phyloP scores from a whole-genome alignment of 306 rosid species.

The Sicyos edulis region DNA sequence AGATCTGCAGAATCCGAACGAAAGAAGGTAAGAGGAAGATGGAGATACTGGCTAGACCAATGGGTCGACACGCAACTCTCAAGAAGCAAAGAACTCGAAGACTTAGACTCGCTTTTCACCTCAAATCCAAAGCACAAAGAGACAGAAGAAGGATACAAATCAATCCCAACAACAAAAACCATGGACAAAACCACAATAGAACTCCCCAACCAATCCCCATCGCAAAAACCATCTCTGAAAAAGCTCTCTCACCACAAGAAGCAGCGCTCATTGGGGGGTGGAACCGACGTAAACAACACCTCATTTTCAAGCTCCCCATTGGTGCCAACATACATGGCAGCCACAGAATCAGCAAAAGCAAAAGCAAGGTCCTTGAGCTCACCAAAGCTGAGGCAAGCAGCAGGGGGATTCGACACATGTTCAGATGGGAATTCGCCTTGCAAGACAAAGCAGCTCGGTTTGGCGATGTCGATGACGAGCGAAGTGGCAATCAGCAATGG shows the following conservation, averaged over 20 bases:
- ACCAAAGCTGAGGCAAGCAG: slow-evolving; percentile 48
- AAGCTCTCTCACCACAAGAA: slow-evolving; percentile 42
- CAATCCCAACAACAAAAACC: slow-evolving; percentile 35
- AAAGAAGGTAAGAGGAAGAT: slow-evolving; percentile 67
- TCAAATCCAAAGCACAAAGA: slow-evolving; percentile 35
- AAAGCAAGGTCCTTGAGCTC: slow-evolving; percentile 66
- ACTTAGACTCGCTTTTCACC: slow-evolving; percentile 54
- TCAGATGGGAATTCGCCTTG: slow-evolving; percentile 69
- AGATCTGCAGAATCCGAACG: slow-evolving; percentile 83
- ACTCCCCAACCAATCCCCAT: slow-evolving; percentile 46
- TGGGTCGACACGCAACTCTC: slow-evolving; percentile 96
- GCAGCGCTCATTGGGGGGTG: slow-evolving; percentile 56
- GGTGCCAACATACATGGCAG: slow-evolving; percentile 91
- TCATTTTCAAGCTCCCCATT: slow-evolving; percentile 56
- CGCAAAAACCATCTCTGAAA: slow-evolving; percentile 32
- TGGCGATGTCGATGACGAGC: slow-evolving; percentile 40
- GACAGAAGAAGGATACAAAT: slow-evolving; percentile 26
- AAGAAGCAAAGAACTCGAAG: slow-evolving; percentile 85
- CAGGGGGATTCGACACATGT: slow-evolving; percentile 42
- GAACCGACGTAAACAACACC: slow-evolving; percentile 25
- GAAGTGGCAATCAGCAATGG: slow-evolving; percentile 41
- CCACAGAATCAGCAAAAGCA: slow-evolving; percentile 84
- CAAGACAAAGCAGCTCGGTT: slow-evolving; percentile 59
- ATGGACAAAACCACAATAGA: slow-evolving; percentile 30
- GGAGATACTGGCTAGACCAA: slow-evolving; percentile 92